Evolutionary conservation across 106 monocot species (phyloP).

Genomic region (Iris macrosiphon): DNA sequence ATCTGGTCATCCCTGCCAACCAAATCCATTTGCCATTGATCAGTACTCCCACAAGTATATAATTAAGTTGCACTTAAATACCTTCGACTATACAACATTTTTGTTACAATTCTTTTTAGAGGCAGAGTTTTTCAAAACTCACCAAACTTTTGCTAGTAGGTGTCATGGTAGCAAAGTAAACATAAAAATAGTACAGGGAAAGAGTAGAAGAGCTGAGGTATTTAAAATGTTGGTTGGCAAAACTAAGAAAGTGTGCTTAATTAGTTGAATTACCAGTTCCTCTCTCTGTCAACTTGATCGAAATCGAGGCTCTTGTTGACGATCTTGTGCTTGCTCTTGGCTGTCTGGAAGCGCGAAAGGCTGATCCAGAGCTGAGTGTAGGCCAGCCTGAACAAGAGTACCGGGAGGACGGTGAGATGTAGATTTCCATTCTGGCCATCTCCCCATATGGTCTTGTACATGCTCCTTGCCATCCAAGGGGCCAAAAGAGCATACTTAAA

Average conservation of each 20-base stretch:
- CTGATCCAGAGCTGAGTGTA: constrained; percentile 45
- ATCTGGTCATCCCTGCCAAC: constrained; percentile 53
- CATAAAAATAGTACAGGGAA: no score
- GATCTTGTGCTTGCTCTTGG: constrained; percentile 26
- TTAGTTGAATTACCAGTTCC: constrained; percentile 49
- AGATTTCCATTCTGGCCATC: constrained; percentile 22
- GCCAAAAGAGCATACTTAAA: constrained; percentile 30
- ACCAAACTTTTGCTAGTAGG: no score
- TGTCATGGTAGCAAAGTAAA: not conserved
- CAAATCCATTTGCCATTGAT: no score
- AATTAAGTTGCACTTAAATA: not conserved
- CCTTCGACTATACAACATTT: no score
- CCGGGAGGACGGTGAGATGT: constrained; percentile 27
- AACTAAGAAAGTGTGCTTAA: no score
- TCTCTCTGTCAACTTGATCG: constrained; percentile 46
- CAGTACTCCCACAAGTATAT: not conserved
- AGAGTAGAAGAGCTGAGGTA: no score
- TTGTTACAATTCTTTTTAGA: no score
- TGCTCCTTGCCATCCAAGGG: constrained; percentile 35
- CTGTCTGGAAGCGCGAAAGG: constrained; percentile 31
- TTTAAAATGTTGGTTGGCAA: no score
- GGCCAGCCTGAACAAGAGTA: constrained; percentile 28
- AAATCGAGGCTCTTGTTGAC: constrained; percentile 44
- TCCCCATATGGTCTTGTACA: constrained; percentile 12
- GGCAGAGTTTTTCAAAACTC: no score